phyloP scores from a whole-genome alignment of 1,139 yeast genomes.

The Yamadazyma jaroonii region DNA sequence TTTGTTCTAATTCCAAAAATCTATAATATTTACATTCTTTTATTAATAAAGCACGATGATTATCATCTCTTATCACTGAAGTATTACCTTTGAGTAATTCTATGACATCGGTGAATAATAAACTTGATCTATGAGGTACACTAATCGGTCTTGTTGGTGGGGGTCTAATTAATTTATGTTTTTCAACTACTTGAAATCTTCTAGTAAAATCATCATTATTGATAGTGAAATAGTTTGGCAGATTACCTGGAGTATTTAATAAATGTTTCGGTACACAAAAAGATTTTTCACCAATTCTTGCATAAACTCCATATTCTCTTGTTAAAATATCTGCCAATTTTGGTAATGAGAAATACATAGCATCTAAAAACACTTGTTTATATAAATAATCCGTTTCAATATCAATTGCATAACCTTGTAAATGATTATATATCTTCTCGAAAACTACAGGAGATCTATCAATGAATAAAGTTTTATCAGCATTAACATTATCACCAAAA shows the following conservation, averaged over 20 bases:
- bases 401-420: slow-evolving; percentile 73
- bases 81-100: slow-evolving; percentile 55
- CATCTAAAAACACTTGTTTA: slow-evolving; percentile 66
- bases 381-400: slow-evolving; percentile 59
- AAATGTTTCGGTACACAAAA: slow-evolving; percentile 60
- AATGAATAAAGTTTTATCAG: slow-evolving; percentile 54
- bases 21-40: slow-evolving; percentile 77
- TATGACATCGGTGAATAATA: slow-evolving; percentile 62
- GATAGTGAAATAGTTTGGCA: slow-evolving; percentile 73
- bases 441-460: slow-evolving; percentile 78
- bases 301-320: slow-evolving; percentile 51
- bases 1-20: slow-evolving; percentile 72
- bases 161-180: slow-evolving; percentile 46
- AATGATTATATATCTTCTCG: slow-evolving; percentile 61
- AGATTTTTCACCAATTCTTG: slow-evolving; percentile 57
- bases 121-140: slow-evolving; percentile 47
- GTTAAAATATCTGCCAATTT: slow-evolving; percentile 50
- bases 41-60: slow-evolving; percentile 54
- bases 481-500: slow-evolving; percentile 36
- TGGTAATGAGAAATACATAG: slow-evolving; percentile 66
- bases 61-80: slow-evolving; percentile 44
- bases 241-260: slow-evolving; percentile 58
- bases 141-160: slow-evolving; percentile 68
- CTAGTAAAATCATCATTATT: slow-evolving; percentile 51
- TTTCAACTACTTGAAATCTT: slow-evolving; percentile 35